Base-by-base conservation (phyloP, 805 yeast species). In the Wickerhamomyces mucosus region DNA sequence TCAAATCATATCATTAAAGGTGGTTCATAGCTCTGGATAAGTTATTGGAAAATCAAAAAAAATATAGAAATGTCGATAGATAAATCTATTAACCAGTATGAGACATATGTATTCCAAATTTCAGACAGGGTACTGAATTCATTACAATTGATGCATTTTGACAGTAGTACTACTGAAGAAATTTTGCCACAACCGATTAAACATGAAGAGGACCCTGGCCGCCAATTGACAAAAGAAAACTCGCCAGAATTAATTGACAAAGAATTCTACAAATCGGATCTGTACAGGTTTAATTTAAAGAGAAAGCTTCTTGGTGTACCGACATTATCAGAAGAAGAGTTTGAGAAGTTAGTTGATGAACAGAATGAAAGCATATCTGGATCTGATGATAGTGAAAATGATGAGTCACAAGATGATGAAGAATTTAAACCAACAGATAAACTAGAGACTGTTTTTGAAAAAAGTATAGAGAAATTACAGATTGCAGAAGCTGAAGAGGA, bases 361-460 rank as follows among this genome's bases (percentile, higher is more conserved):
- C 61, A 66, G 34, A 67, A 69, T 15, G 76, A 70, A 37, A 75
- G 83, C 3, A 85, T 82, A 0, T 60, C 71, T 0, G 72, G 61
- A n/a, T 39, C 29, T 5, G 59, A 67, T 12, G 58, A 66, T 7
- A 66, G 62, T 22, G 50, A 53, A 3, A 57, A 56, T 4, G 46
- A 39, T 1, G 38, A 31, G 14, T 42, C 40, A 9, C 35, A 28
- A 6, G 35, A 24, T 5, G 56, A 45, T 5, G 59, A 51, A 2
- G 58, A 43, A 13, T 41, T 33, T 22, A 26, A 29, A 16, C 31
- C 28, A 10, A 42, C 39, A n/a, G 40, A 47, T 23, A 15, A 27
- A 4, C 19, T 47, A 4, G 51, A 36, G 3, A 43, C 48, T 2
- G 39, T 36, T 13, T 46, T 45, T 40, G 49, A 40, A 32, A 43